Evolutionary conservation across 2,329 filamentous ascomycete genomes (phyloP).

Genomic region (Sclerotinia subarctica): DNA sequence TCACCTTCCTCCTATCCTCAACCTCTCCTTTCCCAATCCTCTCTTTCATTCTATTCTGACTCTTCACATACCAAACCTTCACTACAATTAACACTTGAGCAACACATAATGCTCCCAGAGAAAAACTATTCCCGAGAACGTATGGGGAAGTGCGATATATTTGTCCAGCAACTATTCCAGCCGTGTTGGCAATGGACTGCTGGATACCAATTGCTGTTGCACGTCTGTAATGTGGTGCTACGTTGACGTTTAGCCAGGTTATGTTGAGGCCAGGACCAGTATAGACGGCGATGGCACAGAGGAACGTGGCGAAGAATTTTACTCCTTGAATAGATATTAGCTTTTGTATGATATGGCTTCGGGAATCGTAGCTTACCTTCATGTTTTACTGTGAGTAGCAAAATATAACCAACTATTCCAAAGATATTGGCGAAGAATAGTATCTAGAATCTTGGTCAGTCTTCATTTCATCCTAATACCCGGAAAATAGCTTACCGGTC

Average conservation of each 20-base stretch:
- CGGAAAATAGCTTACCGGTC: conserved; percentile 18
- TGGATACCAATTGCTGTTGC: conserved; percentile 48
- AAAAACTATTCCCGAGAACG: conserved; percentile 29
- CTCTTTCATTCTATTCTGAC: conserved; percentile 42
- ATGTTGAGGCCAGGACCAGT: conserved; percentile 47
- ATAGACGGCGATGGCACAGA: conserved; percentile 48
- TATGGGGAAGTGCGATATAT: conserved; percentile 30
- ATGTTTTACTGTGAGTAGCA: conserved; percentile 48
- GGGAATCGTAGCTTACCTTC: conserved; percentile 31
- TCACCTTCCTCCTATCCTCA: conserved; percentile 45
- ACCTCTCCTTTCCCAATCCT: conserved; percentile 43
- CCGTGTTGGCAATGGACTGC: conserved; percentile 46
- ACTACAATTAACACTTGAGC: conserved; percentile 39
- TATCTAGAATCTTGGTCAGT: conserved; percentile 32
- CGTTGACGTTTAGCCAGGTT: conserved; percentile 48
- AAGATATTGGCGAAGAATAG: conserved; percentile 43
- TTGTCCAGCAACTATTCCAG: conserved; percentile 43
- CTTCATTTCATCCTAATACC: neutral
- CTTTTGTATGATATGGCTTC: too few species aligned
- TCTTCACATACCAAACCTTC: conserved; percentile 45
- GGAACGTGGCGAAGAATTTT: conserved; percentile 49
- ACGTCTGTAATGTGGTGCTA: conserved; percentile 46
- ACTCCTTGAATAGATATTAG: conserved; percentile 17
- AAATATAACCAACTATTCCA: conserved; percentile 48
- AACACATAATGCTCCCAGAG: conserved; percentile 25